phyloP scores from a whole-genome alignment of 306 rosid species.

The Cajanus cajan region DNA sequence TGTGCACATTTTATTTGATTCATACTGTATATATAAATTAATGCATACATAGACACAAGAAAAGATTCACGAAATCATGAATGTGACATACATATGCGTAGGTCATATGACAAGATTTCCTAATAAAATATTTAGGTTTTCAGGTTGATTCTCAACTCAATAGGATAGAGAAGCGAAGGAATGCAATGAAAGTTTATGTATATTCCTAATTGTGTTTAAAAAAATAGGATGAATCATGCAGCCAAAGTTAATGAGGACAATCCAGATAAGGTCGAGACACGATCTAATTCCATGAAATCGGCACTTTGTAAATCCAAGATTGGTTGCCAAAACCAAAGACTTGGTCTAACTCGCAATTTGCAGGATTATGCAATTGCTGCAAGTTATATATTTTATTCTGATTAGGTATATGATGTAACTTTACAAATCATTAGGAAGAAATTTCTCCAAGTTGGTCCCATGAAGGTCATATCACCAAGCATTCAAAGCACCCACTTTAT shows the following conservation, averaged over 20 bases:
- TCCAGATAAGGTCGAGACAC: not conserved
- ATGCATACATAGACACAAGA: not conserved
- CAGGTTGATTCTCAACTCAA: not conserved
- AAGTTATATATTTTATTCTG: conserved; percentile 11
- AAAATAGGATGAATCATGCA: not conserved
- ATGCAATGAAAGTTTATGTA: not conserved
- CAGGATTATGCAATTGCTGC: not conserved
- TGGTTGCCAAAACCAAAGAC: not conserved
- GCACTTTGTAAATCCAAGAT: not conserved
- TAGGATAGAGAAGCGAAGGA: not conserved
- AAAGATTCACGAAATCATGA: not conserved
- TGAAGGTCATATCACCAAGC: conserved; percentile 1
- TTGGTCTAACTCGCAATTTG: not conserved
- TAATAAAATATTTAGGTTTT: not conserved
- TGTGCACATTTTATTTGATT: not conserved
- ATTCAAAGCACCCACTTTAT: not conserved
- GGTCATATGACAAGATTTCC: not conserved
- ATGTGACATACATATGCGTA: not conserved
- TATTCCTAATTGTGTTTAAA: not conserved
- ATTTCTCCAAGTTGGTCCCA: conserved; percentile 17
- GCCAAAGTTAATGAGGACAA: not conserved
- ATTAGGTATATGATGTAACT: conserved; percentile 27
- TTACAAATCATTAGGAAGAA: not conserved
- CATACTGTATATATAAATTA: not conserved
- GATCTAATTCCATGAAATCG: not conserved